Base-by-base conservation (phyloP, 345 rosid genomes). In the Turnera subulata region DNA sequence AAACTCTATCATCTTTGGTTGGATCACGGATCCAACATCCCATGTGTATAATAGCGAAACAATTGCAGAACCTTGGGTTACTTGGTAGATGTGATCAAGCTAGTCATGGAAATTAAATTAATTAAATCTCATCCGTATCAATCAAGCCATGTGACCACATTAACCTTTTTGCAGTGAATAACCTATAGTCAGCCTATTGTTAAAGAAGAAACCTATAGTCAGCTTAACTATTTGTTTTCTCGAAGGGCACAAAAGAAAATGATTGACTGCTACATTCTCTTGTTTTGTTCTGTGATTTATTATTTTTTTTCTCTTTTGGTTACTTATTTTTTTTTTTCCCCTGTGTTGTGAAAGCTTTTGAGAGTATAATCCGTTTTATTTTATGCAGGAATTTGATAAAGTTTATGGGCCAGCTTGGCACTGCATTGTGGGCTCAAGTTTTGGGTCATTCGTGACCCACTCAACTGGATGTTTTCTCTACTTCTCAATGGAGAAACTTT, bases 361-460 rank as follows among this genome's bases (percentile, higher is more conserved):
- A n/a, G n/a, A n/a, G n/a, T n/a, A n/a, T 8, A 29, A 29, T 29
- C 35, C 8, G 35, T 29, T 8, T 3, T 29, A 4, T n/a, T 29
- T 29, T n/a, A 11, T 45, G 79, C 87, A 87, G 95, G 97, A 90
- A 58, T 90, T 90, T 53, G 97, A 90, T 58, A 82, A 87, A 70
- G 82, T 68, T 55, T 90, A 87, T 73, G 95, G 97, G 40, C 91
- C 97, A 51, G 90, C 97, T 44, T 90, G 97, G 97, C 97, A 90
- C 66, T 90, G 97, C 73, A 87, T 90, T 1, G 95, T 90, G 69
- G 97, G 95, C 8, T 77, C 83, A 63, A 80, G 76, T 78, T 90
- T 87, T 43, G 97, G 97, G 25, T 85, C 97, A 12, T 90, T 73
- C 53, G 93, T 90, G 61, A 90, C 97, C 16, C 93, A 90, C 50